A percentile compares a stretch with the other conserved stretches of the same genome.
Conservation (phyloP, 169 alveolate genomes). For the Perkinsus marinus region DNA sequence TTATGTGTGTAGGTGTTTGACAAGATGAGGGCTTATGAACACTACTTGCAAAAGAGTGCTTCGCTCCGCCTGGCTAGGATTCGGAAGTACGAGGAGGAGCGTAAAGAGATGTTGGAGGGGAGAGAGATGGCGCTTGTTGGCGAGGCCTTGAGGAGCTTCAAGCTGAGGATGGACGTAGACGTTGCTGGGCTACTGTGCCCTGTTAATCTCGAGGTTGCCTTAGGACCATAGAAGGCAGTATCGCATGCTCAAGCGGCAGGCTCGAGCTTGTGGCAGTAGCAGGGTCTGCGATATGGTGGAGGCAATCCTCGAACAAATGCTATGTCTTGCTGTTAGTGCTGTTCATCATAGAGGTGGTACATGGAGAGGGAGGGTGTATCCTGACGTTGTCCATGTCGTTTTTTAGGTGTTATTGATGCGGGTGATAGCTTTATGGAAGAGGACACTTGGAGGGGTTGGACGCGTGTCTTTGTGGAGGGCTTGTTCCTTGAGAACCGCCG, state of each 20-base stretch:
- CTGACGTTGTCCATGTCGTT: background rate
- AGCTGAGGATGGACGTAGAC: background rate
- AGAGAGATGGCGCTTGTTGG: background rate
- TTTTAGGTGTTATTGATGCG: background rate
- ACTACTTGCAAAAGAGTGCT: background rate
- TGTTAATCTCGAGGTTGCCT: background rate
- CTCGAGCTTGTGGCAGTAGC: background rate
- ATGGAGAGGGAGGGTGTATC: background rate
- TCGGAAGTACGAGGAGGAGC: background rate
- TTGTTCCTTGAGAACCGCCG: background rate
- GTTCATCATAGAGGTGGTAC: background rate
- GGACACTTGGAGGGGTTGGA: background rate
- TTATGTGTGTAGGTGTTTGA: background rate
- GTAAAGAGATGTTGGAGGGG: background rate
- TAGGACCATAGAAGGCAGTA: background rate
- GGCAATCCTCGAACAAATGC: background rate
- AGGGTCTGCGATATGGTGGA: background rate
- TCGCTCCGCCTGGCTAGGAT: background rate
- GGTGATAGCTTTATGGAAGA: background rate
- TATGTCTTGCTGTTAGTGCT: background rate
- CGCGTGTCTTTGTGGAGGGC: background rate
- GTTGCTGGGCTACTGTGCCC: background rate
- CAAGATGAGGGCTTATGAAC: background rate
- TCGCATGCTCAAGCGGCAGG: background rate
- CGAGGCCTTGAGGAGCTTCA: background rate